These are phyloP conservation scores for Madurella mycetomatis DNA, from an alignment of 2,329 filamentous ascomycete species.

Conservation along the genomic window DNA sequence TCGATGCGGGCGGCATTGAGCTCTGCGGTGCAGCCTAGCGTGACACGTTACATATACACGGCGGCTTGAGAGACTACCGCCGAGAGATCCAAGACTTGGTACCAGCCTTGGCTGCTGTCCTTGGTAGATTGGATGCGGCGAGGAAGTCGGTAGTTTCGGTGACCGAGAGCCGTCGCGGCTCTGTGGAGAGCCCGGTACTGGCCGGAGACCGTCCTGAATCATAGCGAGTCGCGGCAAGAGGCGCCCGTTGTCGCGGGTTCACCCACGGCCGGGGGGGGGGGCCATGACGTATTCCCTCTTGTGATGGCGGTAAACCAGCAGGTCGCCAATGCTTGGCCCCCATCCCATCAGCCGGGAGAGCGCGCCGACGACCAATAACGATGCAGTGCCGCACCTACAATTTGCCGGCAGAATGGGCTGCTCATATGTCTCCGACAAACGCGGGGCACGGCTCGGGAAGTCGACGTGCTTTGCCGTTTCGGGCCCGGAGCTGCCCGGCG, in stretches of 20 bases:
- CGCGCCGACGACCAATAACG: no score
- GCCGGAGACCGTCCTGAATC: background rate
- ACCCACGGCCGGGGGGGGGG: background rate
- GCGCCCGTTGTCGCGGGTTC: background rate
- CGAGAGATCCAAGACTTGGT: background rate
- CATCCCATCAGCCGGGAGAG: no score
- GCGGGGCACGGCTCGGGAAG: constrained; percentile 5
- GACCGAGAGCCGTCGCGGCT: background rate
- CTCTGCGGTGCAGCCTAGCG: no score
- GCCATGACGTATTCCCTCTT: no score
- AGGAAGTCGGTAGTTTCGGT: background rate
- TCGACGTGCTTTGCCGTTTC: background rate
- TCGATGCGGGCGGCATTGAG: background rate
- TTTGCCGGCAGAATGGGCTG: constrained; percentile 16
- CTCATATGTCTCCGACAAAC: constrained; percentile 15
- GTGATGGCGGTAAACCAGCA: no score
- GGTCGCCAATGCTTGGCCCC: no score
- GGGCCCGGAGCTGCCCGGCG: background rate
- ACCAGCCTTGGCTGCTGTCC: no score
- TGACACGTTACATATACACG: no score
- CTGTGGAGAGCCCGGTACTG: background rate
- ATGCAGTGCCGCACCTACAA: background rate
- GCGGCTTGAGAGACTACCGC: no score
- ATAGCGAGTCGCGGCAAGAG: background rate
- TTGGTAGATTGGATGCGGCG: no score